These are phyloP conservation scores for Boletus insuetus DNA, from an alignment of 768 basidiomycete species.

Conservation along the genomic window DNA sequence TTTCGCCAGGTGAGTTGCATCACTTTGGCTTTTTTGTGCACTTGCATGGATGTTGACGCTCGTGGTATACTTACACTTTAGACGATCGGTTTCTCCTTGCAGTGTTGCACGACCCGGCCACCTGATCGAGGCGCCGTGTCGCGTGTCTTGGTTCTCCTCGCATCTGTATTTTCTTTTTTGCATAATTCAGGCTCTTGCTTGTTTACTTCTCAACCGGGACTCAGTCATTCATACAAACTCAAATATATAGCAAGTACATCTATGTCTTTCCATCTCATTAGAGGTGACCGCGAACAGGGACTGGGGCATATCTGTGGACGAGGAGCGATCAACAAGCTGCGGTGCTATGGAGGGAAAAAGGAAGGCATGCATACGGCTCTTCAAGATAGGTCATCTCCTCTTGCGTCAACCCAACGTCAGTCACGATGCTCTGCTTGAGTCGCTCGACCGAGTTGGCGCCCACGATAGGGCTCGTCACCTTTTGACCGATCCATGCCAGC, in stretches of 20 bases:
- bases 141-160: not conserved
- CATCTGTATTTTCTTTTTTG: constrained; percentile 11
- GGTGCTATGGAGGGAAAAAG: not conserved
- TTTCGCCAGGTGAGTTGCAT: constrained; percentile 73
- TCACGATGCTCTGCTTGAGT: constrained; percentile 31
- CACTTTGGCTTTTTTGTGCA: not conserved
- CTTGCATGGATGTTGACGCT: not conserved
- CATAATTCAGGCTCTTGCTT: constrained; percentile 4
- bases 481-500: constrained; percentile 40
- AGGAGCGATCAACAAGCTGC: no score
- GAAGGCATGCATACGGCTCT: constrained; percentile 19
- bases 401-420: constrained; percentile 20
- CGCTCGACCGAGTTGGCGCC: constrained; percentile 36
- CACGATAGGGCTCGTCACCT: constrained; percentile 45
- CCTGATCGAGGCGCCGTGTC: constrained; percentile 22
- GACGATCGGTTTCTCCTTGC: constrained; percentile 81
- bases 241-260: constrained; percentile 1
- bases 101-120: constrained; percentile 75
- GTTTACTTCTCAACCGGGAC: not conserved
- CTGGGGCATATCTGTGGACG: no score
- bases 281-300: constrained; percentile 13
- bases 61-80: constrained; percentile 23
- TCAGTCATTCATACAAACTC: not conserved
- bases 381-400: constrained; percentile 33
- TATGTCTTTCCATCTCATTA: constrained; percentile 1